Conservation (phyloP, 805 yeast genomes). For the Candida nonsorbophila region DNA sequence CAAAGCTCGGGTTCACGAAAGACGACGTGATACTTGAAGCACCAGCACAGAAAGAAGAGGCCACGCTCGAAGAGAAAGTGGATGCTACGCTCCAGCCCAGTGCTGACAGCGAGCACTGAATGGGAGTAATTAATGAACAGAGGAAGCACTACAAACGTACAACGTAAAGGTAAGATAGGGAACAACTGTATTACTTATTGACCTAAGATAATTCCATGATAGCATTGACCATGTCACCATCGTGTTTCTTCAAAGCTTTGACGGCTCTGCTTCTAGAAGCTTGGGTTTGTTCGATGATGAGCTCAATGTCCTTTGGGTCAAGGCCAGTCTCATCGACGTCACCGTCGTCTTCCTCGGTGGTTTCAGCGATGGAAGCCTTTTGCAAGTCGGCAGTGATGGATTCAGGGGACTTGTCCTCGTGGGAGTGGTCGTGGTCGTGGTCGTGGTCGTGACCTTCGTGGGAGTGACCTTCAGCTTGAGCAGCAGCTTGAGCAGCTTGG, state of each 20-base stretch:
- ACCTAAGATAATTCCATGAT: slow-evolving; percentile 69
- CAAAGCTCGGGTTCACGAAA: too few relatives aligned
- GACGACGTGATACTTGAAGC: too few relatives aligned
- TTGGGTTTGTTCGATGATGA: slow-evolving; percentile 88
- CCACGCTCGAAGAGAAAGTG: slow-evolving; percentile 1
- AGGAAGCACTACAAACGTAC: slow-evolving; percentile 1
- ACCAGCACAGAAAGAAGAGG: too few relatives aligned
- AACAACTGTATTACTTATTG: neutral
- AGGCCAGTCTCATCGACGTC: slow-evolving; percentile 85
- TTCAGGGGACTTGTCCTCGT: slow-evolving; percentile 60
- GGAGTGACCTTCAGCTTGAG: slow-evolving; percentile 23
- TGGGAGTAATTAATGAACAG: neutral
- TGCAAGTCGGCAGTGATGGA: slow-evolving; percentile 80
- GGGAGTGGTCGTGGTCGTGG: slow-evolving; percentile 11
- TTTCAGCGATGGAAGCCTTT: slow-evolving; percentile 19
- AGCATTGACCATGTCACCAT: slow-evolving; percentile 94
- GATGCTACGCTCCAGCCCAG: neutral
- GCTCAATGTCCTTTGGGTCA: slow-evolving; percentile 73
- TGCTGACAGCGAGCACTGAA: neutral
- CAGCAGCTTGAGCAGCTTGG: slow-evolving; percentile 41
- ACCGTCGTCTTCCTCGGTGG: slow-evolving; percentile 45
- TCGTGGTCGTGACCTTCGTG: slow-evolving; percentile 8
- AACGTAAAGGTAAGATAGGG: neutral
- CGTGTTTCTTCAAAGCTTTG: slow-evolving; percentile 81
- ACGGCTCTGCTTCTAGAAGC: slow-evolving; percentile 87